These are phyloP conservation scores for Sporothrix dimorphospora DNA, from an alignment of 2,329 filamentous ascomycete species.

Conservation along the genomic window DNA sequence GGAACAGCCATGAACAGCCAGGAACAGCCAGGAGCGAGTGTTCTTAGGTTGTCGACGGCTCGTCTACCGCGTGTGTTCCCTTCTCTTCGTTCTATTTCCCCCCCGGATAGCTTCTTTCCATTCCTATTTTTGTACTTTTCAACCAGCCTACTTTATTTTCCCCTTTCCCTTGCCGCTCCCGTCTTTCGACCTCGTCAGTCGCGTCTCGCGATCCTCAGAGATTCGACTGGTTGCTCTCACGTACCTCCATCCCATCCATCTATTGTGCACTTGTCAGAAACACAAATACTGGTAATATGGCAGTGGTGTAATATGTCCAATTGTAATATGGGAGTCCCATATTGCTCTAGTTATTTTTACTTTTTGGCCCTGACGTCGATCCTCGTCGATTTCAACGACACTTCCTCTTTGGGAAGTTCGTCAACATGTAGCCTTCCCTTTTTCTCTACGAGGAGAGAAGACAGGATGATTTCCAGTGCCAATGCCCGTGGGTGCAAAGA, in stretches of 20 bases:
- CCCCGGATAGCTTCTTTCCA: background rate
- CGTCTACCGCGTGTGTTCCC: constrained; percentile 11
- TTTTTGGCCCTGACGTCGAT: background rate
- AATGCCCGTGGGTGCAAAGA: background rate
- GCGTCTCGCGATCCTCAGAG: constrained; percentile 4
- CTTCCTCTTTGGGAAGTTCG: background rate
- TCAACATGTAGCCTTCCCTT: background rate
- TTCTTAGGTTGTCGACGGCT: background rate
- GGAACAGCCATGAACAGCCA: too few species aligned
- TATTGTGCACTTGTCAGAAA: background rate
- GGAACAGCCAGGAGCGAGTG: constrained; percentile 6
- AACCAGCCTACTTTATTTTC: background rate
- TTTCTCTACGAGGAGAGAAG: background rate
- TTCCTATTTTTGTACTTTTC: constrained; percentile 27
- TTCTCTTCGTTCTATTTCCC: background rate
- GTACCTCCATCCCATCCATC: background rate
- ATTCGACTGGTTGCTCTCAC: background rate
- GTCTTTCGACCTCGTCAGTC: background rate
- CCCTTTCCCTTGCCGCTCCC: background rate
- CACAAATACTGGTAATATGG: constrained; percentile 7
- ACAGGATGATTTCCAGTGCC: background rate
- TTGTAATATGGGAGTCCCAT: background rate
- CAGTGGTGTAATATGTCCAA: background rate
- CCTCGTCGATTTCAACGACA: background rate
- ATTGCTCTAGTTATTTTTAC: constrained; percentile 17